Conservation (phyloP, 257 asterid genomes). For the Solanum chiquidenum region DNA sequence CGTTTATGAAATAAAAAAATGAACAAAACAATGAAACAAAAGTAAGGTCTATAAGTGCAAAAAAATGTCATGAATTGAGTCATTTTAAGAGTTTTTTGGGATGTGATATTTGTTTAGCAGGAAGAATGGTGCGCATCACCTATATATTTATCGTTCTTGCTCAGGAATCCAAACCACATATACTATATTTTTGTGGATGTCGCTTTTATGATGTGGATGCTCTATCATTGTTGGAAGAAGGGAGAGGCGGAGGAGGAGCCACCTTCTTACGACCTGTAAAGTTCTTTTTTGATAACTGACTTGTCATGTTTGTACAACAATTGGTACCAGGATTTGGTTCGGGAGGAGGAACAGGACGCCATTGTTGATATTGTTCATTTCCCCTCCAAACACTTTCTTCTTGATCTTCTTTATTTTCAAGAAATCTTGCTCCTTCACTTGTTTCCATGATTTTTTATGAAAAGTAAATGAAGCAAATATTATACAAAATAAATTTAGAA, state of each 20-base stretch:
- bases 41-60: neutral
- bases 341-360: neutral
- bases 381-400: neutral
- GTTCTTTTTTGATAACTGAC: neutral
- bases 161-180: too few species aligned
- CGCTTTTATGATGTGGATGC: too few species aligned
- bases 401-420: conserved; percentile 18
- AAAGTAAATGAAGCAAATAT: neutral
- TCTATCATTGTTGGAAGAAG: too few species aligned
- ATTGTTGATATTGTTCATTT: neutral
- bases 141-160: too few species aligned
- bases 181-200: too few species aligned
- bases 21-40: neutral
- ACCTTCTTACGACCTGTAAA: neutral
- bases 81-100: neutral
- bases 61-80: neutral
- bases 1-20: neutral
- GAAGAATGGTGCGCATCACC: neutral
- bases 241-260: neutral
- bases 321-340: neutral
- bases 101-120: neutral
- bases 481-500: neutral
- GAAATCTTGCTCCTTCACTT: neutral
- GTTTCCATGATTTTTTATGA: neutral
- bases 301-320: neutral